Conservation (phyloP, 2,329 filamentous ascomycete genomes). For the Colletotrichum lentis region DNA sequence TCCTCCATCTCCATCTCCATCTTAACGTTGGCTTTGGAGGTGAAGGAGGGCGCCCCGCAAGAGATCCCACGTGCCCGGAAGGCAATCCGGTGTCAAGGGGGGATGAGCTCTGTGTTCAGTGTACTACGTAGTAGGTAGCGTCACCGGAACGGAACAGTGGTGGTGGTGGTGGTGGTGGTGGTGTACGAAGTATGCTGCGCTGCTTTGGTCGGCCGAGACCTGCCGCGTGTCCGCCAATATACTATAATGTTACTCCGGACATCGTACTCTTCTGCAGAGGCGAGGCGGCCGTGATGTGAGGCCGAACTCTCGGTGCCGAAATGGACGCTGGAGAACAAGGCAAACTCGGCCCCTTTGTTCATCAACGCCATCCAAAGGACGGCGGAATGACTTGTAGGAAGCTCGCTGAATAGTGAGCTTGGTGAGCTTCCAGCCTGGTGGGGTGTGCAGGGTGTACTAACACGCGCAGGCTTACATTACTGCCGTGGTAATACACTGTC, state of each 20-base stretch:
- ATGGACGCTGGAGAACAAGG: neutral
- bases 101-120: slow-evolving; percentile 1
- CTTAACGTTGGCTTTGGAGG: slow-evolving; percentile 23
- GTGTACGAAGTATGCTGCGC: slow-evolving; percentile 7
- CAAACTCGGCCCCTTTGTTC: slow-evolving; percentile 5
- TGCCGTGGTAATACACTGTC: neutral
- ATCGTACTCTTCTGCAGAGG: slow-evolving; percentile 1
- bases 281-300: slow-evolving; percentile 6
- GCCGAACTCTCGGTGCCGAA: slow-evolving; percentile 22
- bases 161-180: too few species aligned
- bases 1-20: neutral
- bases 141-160: neutral
- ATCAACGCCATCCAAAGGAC: slow-evolving; percentile 11
- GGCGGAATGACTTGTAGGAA: slow-evolving; percentile 12
- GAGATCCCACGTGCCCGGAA: slow-evolving; percentile 34
- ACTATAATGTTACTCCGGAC: too few species aligned
- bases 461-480: too few species aligned
- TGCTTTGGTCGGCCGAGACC: slow-evolving; percentile 27
- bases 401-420: neutral
- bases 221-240: slow-evolving; percentile 11
- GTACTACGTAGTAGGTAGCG: too few species aligned
- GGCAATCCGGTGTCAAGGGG: slow-evolving; percentile 22
- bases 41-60: slow-evolving; percentile 31
- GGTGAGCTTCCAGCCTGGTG: neutral
- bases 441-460: too few species aligned